Base-by-base conservation (phyloP, 177 flowering plant species). In the Vitis hybrid region DNA sequence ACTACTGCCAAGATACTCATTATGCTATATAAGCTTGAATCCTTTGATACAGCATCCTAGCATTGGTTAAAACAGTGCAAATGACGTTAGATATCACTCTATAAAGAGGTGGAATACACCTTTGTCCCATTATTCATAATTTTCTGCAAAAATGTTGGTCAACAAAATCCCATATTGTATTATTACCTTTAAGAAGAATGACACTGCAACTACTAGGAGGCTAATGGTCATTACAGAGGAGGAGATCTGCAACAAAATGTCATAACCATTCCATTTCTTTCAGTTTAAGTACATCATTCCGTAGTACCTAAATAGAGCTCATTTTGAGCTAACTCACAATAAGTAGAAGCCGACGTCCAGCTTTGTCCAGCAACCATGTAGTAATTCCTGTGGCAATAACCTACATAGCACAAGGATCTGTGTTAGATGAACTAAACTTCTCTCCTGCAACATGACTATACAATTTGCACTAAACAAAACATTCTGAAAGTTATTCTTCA, bases 271-370 rank as follows among this genome's bases (percentile, higher is more conserved):
- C 17, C 15, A 3, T 20, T 58, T 65, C 48, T 41, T 3, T 41
- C 46, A 41, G 46, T 41, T 4, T 41, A 41, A 41, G 46, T 1
- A 41, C 46, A 41, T 1, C 9, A 41, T 41, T 41, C 46, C 30
- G 1, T 41, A 41, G 8, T 41, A 41, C 46, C 46, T 41, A 41
- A 7, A 41, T 41, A 41, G 46, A 41, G 9, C 15, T 12, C 64
- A 55, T 54, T 69, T 41, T 57, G 6, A 41, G n/a, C 35, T 50
- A 66, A 86, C 98, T 84, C 80, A 93, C 99, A 56, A 82, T 84
- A 60, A 93, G 90, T 12, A 90, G 88, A 71, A 94, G 76, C 68
- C 98, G 81, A 35, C 99, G 98, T 15, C 99, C 99, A 17, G 97
- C 75, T 87, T 77, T 91, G 79, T 96, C 99, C 65, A 82, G 79